Evolutionary conservation across 129 eudicot species (phyloP).

Genomic region (Pseudognaphalium luteoalbum): DNA sequence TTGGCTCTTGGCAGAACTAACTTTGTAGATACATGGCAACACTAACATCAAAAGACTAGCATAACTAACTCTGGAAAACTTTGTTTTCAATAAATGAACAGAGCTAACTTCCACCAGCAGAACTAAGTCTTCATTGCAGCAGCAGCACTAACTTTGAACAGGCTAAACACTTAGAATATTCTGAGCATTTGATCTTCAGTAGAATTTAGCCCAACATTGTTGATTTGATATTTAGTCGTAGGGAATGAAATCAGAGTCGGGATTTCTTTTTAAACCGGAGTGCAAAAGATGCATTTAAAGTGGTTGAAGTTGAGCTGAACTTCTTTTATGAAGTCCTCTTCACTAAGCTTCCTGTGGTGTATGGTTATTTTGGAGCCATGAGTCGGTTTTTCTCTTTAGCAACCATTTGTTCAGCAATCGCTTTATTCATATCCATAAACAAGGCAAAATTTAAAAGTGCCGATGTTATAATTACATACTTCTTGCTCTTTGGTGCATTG

Average conservation of each 20-base stretch:
- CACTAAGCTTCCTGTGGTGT: slow-evolving; percentile 51
- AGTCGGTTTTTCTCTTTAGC: not conserved
- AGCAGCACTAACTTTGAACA: too few species aligned
- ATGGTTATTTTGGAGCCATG: not conserved
- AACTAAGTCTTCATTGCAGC: too few species aligned
- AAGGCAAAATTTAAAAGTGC: not conserved
- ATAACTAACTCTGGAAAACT: too few species aligned
- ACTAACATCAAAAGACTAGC: too few species aligned
- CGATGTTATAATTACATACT: slow-evolving; percentile 42
- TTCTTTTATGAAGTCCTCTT: slow-evolving; percentile 59
- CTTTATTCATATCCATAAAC: slow-evolving; percentile 27
- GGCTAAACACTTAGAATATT: too few species aligned
- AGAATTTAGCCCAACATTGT: too few species aligned
- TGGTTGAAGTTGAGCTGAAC: slow-evolving; percentile 56
- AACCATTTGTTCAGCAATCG: slow-evolving; percentile 21
- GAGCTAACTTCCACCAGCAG: too few species aligned
- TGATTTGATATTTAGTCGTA: slow-evolving; percentile 40
- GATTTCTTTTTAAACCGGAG: slow-evolving; percentile 45
- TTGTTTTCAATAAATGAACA: too few species aligned
- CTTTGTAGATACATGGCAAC: too few species aligned
- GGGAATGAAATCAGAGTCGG: slow-evolving; percentile 45
- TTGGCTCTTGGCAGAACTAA: too few species aligned
- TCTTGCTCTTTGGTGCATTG: slow-evolving; percentile 49
- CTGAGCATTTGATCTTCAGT: too few species aligned
- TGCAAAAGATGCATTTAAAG: slow-evolving; percentile 46